phyloP scores from a whole-genome alignment of 2,329 filamentous ascomycete genomes.

The Macrophomina phaseolina region DNA sequence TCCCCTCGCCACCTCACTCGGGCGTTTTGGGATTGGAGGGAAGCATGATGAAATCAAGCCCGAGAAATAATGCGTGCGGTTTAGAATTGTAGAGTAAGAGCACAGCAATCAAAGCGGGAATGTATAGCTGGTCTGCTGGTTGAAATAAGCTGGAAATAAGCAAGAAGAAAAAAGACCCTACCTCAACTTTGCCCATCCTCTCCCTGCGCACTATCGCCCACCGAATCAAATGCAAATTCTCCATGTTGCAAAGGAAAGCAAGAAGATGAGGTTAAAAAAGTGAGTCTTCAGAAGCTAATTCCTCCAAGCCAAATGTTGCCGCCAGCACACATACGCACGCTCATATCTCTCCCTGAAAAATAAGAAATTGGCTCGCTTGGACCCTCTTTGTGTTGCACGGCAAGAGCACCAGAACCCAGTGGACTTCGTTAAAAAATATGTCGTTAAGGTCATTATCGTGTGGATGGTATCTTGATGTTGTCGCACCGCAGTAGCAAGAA shows the following conservation, averaged over 20 bases:
- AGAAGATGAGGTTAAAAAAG: neutral
- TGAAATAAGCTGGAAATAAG: neutral
- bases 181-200: constrained; percentile 17
- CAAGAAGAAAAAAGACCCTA: neutral
- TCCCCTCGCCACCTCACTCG: too few relatives aligned
- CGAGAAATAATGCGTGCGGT: too few relatives aligned
- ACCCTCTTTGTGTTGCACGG: neutral
- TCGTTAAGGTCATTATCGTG: constrained; percentile 20
- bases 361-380: neutral
- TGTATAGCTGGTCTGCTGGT: constrained; percentile 6
- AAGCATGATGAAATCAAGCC: too few relatives aligned
- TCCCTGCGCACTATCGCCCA: neutral
- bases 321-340: neutral
- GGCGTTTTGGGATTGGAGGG: too few relatives aligned
- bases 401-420: neutral
- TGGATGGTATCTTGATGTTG: neutral
- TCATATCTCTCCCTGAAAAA: neutral
- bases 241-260: neutral
- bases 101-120: neutral
- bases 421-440: constrained; percentile 11
- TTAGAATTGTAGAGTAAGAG: too few relatives aligned
- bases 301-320: neutral
- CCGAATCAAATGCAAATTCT: too few relatives aligned
- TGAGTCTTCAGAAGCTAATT: constrained; percentile 1
- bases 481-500: constrained; percentile 8